Evolutionary conservation across 2,329 filamentous ascomycete genomes (phyloP).

Genomic region (Pleomassaria siparia): DNA sequence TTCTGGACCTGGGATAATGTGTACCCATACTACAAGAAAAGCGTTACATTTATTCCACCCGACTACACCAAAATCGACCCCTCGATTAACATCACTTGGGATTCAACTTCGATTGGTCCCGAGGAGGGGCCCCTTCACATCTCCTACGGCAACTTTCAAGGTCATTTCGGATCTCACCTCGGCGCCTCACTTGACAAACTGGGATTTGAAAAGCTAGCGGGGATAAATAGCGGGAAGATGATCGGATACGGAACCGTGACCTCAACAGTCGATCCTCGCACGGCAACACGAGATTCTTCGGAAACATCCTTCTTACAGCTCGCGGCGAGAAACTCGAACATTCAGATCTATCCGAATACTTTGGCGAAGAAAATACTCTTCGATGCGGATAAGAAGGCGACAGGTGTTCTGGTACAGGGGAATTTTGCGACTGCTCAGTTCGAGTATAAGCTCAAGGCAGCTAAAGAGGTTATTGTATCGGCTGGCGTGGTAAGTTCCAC

Average conservation of each 20-base stretch:
- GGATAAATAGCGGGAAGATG: slow-evolving; percentile 25
- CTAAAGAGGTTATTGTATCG: slow-evolving; percentile 48
- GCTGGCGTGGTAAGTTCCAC: slow-evolving; percentile 45
- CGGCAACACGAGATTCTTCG: slow-evolving; percentile 24
- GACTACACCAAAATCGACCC: slow-evolving; percentile 19
- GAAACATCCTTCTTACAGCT: slow-evolving; percentile 18
- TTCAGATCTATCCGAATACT: slow-evolving; percentile 15
- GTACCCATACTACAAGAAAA: slow-evolving; percentile 31
- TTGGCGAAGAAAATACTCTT: slow-evolving; percentile 21
- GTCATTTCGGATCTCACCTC: slow-evolving; percentile 25
- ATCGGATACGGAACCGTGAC: slow-evolving; percentile 23
- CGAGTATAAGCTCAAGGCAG: slow-evolving; percentile 15
- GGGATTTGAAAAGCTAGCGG: too few relatives aligned
- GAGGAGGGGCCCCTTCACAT: slow-evolving; percentile 24
- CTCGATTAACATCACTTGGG: slow-evolving; percentile 22
- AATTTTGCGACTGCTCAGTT: slow-evolving; percentile 7
- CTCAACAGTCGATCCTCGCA: slow-evolving; percentile 32
- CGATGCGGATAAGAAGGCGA: slow-evolving; percentile 15
- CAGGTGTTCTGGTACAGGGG: slow-evolving; percentile 40
- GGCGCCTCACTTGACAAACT: slow-evolving; percentile 16
- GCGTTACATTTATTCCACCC: slow-evolving; percentile 31
- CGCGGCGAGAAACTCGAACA: slow-evolving; percentile 4
- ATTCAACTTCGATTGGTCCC: slow-evolving; percentile 15
- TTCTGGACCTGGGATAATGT: slow-evolving; percentile 31
- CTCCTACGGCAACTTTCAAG: slow-evolving; percentile 31